Evolutionary conservation across 768 basidiomycete genomes (phyloP), one percentile per base, ranked within the genome.

Genomic region (Lactarius psammicola): DNA sequence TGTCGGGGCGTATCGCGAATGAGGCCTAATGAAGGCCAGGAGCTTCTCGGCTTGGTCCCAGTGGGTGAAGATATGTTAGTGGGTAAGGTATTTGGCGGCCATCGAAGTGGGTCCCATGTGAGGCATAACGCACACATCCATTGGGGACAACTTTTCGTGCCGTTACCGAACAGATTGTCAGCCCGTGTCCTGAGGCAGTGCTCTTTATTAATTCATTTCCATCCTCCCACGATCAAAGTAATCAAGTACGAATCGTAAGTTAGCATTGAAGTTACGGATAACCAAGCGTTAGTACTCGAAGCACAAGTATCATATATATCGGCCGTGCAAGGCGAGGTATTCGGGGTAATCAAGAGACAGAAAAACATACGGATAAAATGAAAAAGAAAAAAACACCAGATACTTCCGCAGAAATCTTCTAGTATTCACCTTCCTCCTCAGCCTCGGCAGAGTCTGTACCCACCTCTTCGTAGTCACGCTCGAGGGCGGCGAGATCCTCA

Each of bases 401-500:
- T 46, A 60, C 40, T 30, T 34, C 38, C 53, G 54, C 46, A 40
- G 18, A 56, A 20, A 57, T 51, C 49, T 40, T 67, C 66, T 80
- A 87, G 75, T 85, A 87, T 75, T 87, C 85, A 66, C 80, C 80
- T 68, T 77, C 84, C 74, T 88, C 89, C 74, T 89, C 89, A 69
- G 76, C 83, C 68, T 90, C 89, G 62, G 83, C 87, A 34, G 89
- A 88, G 76, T 90, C 89, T 56, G 82, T 87, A 64, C 88, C 89
- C 69, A 90, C 93, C 78, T 96, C 92, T 76, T 94, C 92, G 73
- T 94, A 94, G 76, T 94, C 94, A 76, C 92, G 95, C 80, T 98
- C 95, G 65, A 98, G 86, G 8, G 96, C 96, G 51, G 96, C 96
- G 68, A 98, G 87, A 80, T 98, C 96, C 77, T 98, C 96, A 71